Evolutionary conservation across 2,329 filamentous ascomycete genomes (phyloP), one percentile per base, ranked within the genome.

Genomic region (Colletotrichum lini): DNA sequence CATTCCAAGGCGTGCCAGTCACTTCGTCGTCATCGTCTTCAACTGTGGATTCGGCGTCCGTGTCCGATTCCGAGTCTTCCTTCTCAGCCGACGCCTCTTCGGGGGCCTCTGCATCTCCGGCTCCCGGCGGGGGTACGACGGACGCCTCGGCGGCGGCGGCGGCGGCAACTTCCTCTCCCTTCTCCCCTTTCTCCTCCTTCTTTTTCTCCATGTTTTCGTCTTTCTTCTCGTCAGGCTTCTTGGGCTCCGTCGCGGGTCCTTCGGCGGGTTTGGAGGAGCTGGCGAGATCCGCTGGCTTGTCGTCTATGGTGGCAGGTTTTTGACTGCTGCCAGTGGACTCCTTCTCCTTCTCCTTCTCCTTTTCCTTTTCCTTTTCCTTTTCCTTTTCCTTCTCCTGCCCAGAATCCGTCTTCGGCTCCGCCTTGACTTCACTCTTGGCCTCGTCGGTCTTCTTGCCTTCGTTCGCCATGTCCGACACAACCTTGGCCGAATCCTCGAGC

Each of bases 1-100:
- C 80, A 50, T 84, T 84, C 82, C 82, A 84, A 1, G 80, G 79
- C 12, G 76, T 71, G 8, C 75, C 74, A 3, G 70, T 44, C 8
- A 44, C 58, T 8, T 66, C 70, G 5, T 74, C 67, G 21, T 75
- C 73, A 1, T 74, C 72, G 12, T 75, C 73, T 3, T 45, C 50
- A 16, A 42, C 50, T 4, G 12, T 16, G 7, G 63, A 47, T 52
- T 67, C 70, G n/a, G 50, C 15, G 6, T 73, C 66, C 0, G 59
- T 52, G 15, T 72, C 71, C 10, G 63, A 52, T 4, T 73, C 72
- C 4, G 65, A 72, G 13, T 53, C 62, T 26, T 65, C 70, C 4
- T 72, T 72, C 10, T 74, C 74, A 13, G 47, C 47, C 44, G 71
- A 60, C 38, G 54, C 58, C 44, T 74, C 66, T 18, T 73, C 71